phyloP scores from a whole-genome alignment of 2,329 filamentous ascomycete genomes.

The Stemphylium beticola region DNA sequence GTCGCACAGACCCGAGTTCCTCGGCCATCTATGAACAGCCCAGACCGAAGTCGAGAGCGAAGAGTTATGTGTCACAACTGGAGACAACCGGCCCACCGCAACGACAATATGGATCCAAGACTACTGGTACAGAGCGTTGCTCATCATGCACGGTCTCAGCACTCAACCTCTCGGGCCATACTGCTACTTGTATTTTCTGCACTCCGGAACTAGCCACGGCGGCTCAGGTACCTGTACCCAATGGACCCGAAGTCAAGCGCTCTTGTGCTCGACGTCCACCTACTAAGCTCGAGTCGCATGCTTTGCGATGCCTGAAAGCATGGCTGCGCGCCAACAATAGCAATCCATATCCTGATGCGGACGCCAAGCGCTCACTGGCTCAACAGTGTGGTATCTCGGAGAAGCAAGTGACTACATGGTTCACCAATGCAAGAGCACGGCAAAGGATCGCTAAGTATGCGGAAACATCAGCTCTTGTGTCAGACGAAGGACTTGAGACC shows the following conservation, averaged over 20 bases:
- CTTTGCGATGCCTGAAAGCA: slow-evolving; percentile 32
- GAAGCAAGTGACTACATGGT: slow-evolving; percentile 47
- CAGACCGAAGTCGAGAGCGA: neutral
- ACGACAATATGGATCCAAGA: neutral
- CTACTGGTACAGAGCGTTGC: slow-evolving; percentile 17
- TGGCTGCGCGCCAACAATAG: slow-evolving; percentile 41
- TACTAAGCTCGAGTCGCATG: slow-evolving; percentile 38
- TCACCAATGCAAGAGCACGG: slow-evolving; percentile 43
- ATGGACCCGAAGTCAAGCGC: slow-evolving; percentile 27
- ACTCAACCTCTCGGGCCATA: slow-evolving; percentile 18
- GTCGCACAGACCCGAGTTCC: slow-evolving; percentile 5
- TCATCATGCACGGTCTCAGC: slow-evolving; percentile 32
- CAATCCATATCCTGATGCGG: slow-evolving; percentile 40
- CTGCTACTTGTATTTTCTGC: slow-evolving; percentile 24
- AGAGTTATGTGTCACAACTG: neutral
- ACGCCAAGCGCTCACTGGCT: slow-evolving; percentile 38
- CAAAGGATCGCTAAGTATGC: slow-evolving; percentile 28
- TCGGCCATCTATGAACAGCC: neutral
- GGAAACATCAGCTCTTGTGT: slow-evolving; percentile 14
- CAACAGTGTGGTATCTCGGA: slow-evolving; percentile 41
- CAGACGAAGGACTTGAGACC: slow-evolving; percentile 24
- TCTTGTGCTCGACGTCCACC: slow-evolving; percentile 36
- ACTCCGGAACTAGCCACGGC: slow-evolving; percentile 7
- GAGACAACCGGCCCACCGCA: neutral
- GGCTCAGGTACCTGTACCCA: slow-evolving; percentile 17